Conservation (phyloP, 2,329 filamentous ascomycete genomes). For the Colletotrichum sp. region DNA sequence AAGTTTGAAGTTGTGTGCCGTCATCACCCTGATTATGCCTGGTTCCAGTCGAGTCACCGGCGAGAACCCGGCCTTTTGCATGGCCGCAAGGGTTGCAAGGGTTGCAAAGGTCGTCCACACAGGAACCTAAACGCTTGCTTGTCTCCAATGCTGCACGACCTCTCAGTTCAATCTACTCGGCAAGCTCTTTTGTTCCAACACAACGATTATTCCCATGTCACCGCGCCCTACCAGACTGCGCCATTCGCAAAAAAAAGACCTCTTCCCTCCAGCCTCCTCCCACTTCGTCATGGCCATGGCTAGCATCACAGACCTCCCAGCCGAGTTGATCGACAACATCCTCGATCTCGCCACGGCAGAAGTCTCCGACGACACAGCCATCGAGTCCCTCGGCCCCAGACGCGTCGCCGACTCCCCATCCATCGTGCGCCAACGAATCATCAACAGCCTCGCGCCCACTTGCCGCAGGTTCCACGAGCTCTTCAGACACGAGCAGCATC, state of each 20-base stretch:
- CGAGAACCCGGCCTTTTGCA: not conserved
- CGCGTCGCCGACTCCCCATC: not conserved
- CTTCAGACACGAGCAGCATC: not conserved
- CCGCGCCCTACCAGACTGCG: rapidly evolving
- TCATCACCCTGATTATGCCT: not conserved
- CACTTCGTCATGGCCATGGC: not conserved
- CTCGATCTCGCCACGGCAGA: not conserved
- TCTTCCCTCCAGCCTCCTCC: not conserved
- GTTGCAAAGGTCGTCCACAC: not conserved
- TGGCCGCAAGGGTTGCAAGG: no score
- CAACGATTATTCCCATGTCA: not conserved
- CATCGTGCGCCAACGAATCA: not conserved
- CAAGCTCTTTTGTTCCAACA: not conserved
- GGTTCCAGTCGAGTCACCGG: not conserved
- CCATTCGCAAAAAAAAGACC: not conserved
- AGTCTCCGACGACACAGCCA: not conserved
- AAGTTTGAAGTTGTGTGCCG: not conserved
- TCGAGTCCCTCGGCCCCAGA: not conserved
- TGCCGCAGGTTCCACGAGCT: not conserved
- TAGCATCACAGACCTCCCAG: not conserved
- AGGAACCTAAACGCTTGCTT: not conserved
- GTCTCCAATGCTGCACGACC: not conserved
- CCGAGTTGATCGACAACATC: not conserved
- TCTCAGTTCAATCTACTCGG: not conserved
- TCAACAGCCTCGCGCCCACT: not conserved